Base-by-base conservation (phyloP, 225 moss, liverwort and hornwort species). In the Antitrichia curtipendula region DNA sequence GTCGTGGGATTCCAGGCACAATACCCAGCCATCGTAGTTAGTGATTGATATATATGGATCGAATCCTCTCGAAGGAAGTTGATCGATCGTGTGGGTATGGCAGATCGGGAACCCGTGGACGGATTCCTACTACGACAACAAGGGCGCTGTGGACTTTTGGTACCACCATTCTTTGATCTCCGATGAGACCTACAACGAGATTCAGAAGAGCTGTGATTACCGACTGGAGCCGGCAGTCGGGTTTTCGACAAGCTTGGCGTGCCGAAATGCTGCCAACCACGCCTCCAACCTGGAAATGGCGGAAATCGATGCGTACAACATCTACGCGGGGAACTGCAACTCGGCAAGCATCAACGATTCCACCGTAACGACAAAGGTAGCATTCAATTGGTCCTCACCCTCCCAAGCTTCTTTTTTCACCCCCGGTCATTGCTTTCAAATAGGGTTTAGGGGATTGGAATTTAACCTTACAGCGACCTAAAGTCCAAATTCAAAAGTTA, bases 101-200 rank as follows among this genome's bases (percentile, higher is more conserved):
- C 96, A 96, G 96, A 89, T 97, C 43, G 97, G 97, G 29, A 97
- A 97, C 79, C 96, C 97, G 6, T 97, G 96, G 96, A 95, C 95
- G 38, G 97, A 97, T 82, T 95, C 97, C 25, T 97, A 95, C 93
- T 92, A 87, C 71, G 95, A 96, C 93, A 97, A 97, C 91, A 90
- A 95, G 87, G 97, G 97, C 8, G 96, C 96, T 8, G 93, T 95
- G 57, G 95, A 97, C 31, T 97, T 95, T 86, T 96, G 95, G 96
- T 95, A 94, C 87, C 93, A 92, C 56, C 97, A 97, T 78, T 95
- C 95, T 23, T 84, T 97, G 71, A 97, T 97, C 82, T 95, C 96
- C 16, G 93, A 93, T 58, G 93, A 93, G 82, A 93, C 87, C 7
- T 94, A 94, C 79, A 91, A 91, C 41, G 89, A 80, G 52, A 87